Conservation (phyloP, 1,139 yeast species). For the Diutina rugosa region DNA sequence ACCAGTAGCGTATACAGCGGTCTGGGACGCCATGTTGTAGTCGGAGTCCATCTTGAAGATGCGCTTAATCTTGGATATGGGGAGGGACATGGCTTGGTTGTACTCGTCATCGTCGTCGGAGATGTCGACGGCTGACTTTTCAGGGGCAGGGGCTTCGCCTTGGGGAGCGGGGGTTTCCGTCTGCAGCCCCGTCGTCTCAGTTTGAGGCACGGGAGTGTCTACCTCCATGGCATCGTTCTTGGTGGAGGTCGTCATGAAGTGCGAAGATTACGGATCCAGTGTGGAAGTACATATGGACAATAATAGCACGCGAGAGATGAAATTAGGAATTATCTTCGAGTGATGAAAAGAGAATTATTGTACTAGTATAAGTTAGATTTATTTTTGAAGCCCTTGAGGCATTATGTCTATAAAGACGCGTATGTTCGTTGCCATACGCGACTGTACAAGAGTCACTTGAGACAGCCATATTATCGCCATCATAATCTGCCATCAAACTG, state of each 20-base stretch:
- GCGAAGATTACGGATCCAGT: background rate
- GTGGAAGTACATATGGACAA: background rate
- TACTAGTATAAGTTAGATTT: too few species aligned
- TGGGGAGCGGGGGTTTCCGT: background rate
- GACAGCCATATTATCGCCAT: too few species aligned
- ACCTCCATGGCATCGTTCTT: background rate
- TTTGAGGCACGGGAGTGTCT: background rate
- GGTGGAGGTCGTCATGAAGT: background rate
- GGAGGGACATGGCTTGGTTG: slow-evolving; percentile 29
- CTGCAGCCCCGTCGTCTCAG: too few species aligned
- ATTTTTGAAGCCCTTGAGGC: too few species aligned
- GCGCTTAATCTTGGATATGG: slow-evolving; percentile 70
- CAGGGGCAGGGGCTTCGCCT: background rate
- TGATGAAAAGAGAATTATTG: too few species aligned
- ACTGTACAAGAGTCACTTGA: too few species aligned
- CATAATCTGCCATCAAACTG: too few species aligned
- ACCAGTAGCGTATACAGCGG: slow-evolving; percentile 75
- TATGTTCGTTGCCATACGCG: too few species aligned
- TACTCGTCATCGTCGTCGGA: slow-evolving; percentile 7
- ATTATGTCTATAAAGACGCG: too few species aligned
- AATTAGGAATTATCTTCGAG: too few species aligned
- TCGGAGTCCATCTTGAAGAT: slow-evolving; percentile 83
- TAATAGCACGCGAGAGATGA: background rate
- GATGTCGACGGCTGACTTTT: background rate
- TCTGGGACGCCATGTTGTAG: slow-evolving; percentile 58